Evolutionary conservation across 2,329 filamentous ascomycete genomes (phyloP).

Genomic region (Exserohilum rostratum): DNA sequence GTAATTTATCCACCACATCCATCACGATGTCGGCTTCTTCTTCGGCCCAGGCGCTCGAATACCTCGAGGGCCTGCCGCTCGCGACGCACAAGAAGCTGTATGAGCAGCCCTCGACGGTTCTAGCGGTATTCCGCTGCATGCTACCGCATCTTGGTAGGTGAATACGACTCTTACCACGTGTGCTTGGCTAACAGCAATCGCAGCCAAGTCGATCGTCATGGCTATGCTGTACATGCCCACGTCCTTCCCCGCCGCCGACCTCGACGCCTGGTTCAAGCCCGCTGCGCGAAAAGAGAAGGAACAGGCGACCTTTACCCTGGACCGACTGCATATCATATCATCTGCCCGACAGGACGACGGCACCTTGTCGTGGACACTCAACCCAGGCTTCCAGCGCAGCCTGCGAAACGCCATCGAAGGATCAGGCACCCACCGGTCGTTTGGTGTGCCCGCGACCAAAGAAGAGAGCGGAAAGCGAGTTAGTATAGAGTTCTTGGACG

Average conservation of each 20-base stretch:
- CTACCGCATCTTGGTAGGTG: constrained; percentile 80
- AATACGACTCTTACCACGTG: background rate
- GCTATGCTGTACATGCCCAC: constrained; percentile 88
- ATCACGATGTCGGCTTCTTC: constrained; percentile 59
- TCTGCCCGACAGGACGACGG: constrained; percentile 61
- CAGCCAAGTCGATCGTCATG: constrained; percentile 95
- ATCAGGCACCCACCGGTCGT: constrained; percentile 82
- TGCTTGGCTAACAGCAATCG: constrained; percentile 6
- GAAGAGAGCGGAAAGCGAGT: constrained; percentile 67
- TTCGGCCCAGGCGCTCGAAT: constrained; percentile 75
- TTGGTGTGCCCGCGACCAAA: constrained; percentile 80
- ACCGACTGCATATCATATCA: constrained; percentile 83
- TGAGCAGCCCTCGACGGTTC: constrained; percentile 90
- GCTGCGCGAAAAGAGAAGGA: constrained; percentile 76
- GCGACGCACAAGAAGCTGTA: constrained; percentile 91
- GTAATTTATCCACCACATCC: constrained; percentile 34
- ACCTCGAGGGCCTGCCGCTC: constrained; percentile 88
- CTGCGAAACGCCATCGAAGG: constrained; percentile 87
- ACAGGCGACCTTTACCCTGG: constrained; percentile 79
- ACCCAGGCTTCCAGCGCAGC: constrained; percentile 80
- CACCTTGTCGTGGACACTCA: constrained; percentile 75
- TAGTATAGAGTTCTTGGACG: constrained; percentile 76
- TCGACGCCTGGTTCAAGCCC: constrained; percentile 85
- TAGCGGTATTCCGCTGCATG: constrained; percentile 97
- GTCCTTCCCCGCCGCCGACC: constrained; percentile 77